Percentiles rank a stretch among this genome's conserved stretches.
phyloP scores from a whole-genome alignment of 1,284 basidiomycete species.

The Rhodotorula sp. region DNA sequence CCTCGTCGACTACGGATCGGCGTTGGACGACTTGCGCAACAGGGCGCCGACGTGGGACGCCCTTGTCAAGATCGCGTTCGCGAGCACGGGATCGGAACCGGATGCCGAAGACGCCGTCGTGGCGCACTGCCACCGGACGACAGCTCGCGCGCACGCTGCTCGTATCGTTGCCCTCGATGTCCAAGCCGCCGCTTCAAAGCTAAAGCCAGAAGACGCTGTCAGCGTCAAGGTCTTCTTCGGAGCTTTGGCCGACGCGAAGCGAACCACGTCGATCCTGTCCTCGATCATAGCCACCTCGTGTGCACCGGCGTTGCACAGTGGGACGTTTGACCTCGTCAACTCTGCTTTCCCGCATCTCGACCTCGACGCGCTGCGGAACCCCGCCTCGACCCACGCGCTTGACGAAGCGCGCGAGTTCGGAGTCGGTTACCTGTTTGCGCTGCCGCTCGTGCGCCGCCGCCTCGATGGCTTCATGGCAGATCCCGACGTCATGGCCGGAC shows the following conservation, averaged over 20 bases:
- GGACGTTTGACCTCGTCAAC: constrained; percentile 48
- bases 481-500: constrained; percentile 10
- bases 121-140: constrained; percentile 61
- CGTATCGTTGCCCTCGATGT: constrained; percentile 57
- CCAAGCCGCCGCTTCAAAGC: constrained; percentile 54
- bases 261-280: constrained; percentile 60
- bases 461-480: constrained; percentile 51
- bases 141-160: constrained; percentile 71
- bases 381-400: constrained; percentile 55
- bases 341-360: constrained; percentile 48
- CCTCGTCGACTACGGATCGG: constrained; percentile 67
- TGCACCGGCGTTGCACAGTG: constrained; percentile 66
- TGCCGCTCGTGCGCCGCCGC: constrained; percentile 43
- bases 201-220: constrained; percentile 59
- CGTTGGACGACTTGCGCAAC: constrained; percentile 60
- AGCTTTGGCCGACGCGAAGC: constrained; percentile 61
- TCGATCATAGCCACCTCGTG: constrained; percentile 66
- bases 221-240: constrained; percentile 53
- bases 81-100: constrained; percentile 66
- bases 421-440: constrained; percentile 68
- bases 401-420: constrained; percentile 72
- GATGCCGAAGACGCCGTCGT: constrained; percentile 53
- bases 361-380: constrained; percentile 57
- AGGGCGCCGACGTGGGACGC: constrained; percentile 65
- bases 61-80: constrained; percentile 61